Percentiles rank a stretch among this genome's conserved stretches.
phyloP scores from a whole-genome alignment of 108 stramenopile species.

The Epithemia pelagica region DNA sequence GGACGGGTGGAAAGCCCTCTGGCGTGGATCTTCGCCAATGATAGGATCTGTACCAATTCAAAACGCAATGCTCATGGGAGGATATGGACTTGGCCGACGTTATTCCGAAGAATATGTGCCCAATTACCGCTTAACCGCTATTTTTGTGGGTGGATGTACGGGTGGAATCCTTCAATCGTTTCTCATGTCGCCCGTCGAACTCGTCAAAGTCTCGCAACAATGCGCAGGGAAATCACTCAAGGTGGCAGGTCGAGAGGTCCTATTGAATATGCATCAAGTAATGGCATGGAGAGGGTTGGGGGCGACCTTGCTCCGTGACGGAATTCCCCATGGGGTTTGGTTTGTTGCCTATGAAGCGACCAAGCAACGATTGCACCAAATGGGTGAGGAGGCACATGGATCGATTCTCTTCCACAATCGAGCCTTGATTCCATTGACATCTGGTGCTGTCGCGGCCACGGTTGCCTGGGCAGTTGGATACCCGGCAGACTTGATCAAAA shows the following conservation, averaged over 20 bases:
- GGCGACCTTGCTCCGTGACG: conserved; percentile 71
- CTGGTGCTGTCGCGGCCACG: conserved; percentile 73
- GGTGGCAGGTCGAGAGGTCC: conserved; percentile 13
- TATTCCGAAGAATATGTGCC: conserved; percentile 27
- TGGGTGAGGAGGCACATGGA: not conserved
- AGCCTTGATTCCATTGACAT: conserved; percentile 46
- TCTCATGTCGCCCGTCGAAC: conserved; percentile 77
- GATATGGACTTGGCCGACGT: conserved; percentile 73
- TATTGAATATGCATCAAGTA: not conserved
- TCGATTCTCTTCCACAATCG: conserved; percentile 1
- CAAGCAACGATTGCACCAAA: conserved; percentile 20
- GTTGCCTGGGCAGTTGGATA: conserved; percentile 84
- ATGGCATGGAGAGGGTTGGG: conserved; percentile 57
- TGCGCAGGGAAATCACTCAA: conserved; percentile 12
- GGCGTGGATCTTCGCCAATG: conserved; percentile 75
- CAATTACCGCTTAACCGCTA: conserved; percentile 26
- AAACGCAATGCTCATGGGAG: conserved; percentile 79
- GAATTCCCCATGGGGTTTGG: conserved; percentile 85
- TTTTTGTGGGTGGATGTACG: conserved; percentile 76
- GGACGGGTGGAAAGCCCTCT: conserved; percentile 29
- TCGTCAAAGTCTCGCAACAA: conserved; percentile 75
- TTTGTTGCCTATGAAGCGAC: conserved; percentile 45
- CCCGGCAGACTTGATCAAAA: conserved; percentile 79
- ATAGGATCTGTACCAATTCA: conserved; percentile 78
- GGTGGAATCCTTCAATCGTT: conserved; percentile 80